Evolutionary conservation across 169 alveolate species (phyloP).

Genomic region (Cryptosporidium xiaoi): DNA sequence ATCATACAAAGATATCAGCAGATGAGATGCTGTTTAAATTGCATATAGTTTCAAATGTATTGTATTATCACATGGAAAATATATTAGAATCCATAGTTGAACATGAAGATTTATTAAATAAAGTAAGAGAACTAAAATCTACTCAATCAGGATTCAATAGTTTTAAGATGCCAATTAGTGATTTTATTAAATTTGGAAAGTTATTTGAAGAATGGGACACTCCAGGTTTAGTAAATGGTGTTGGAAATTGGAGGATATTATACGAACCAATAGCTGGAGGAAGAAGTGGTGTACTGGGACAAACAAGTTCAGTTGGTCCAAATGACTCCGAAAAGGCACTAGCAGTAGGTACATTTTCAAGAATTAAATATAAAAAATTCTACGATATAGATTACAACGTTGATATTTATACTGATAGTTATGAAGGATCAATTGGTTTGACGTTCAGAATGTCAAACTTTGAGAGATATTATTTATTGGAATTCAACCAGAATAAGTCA

Average conservation of each 20-base stretch:
- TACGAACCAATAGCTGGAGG: slow-evolving; percentile 75
- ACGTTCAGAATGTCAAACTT: slow-evolving; percentile 82
- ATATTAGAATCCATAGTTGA: slow-evolving; percentile 60
- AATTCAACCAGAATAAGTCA: slow-evolving; percentile 77
- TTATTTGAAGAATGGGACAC: slow-evolving; percentile 71
- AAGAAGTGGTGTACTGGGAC: slow-evolving; percentile 73
- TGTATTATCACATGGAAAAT: slow-evolving; percentile 67
- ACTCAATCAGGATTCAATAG: slow-evolving; percentile 72
- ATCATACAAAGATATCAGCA: slow-evolving; percentile 60
- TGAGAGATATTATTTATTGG: slow-evolving; percentile 82
- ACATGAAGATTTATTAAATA: slow-evolving; percentile 48
- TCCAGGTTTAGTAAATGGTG: slow-evolving; percentile 67
- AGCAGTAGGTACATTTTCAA: slow-evolving; percentile 80
- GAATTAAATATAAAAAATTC: slow-evolving; percentile 79
- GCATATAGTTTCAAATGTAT: slow-evolving; percentile 47
- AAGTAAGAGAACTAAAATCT: slow-evolving; percentile 56
- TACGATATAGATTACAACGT: slow-evolving; percentile 80
- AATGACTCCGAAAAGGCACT: slow-evolving; percentile 23
- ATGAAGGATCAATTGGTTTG: slow-evolving; percentile 83
- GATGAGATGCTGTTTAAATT: slow-evolving; percentile 53
- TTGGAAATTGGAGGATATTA: slow-evolving; percentile 73
- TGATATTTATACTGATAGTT: slow-evolving; percentile 79
- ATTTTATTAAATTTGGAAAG: slow-evolving; percentile 58
- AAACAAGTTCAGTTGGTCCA: slow-evolving; percentile 71
- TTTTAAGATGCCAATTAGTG: slow-evolving; percentile 73